Evolutionary conservation across 2,329 filamentous ascomycete species (phyloP).

Genomic region (Diaporthe batatas): DNA sequence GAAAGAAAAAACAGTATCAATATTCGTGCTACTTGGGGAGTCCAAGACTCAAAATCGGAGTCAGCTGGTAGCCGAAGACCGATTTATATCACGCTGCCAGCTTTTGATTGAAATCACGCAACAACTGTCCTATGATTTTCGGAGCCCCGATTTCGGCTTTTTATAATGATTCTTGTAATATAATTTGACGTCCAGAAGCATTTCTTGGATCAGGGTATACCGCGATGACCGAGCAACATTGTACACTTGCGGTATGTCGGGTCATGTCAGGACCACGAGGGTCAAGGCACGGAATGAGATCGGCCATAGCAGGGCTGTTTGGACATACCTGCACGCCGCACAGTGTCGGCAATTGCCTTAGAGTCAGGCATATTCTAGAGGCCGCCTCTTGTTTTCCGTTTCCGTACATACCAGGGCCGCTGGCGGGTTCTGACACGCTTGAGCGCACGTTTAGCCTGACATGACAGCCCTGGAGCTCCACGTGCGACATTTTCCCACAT

Average conservation of each 20-base stretch:
- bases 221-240: not conserved
- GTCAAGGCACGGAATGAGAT: not conserved
- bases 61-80: not conserved
- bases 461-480: not conserved
- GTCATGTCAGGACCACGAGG: not conserved
- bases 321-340: not conserved
- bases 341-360: not conserved
- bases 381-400: too few species aligned
- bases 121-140: too few species aligned
- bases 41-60: not conserved
- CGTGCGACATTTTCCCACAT: not conserved
- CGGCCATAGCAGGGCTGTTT: not conserved
- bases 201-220: not conserved
- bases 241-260: too few species aligned
- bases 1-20: fast-evolving
- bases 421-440: not conserved
- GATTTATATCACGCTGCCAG: not conserved
- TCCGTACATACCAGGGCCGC: not conserved
- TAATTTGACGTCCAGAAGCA: not conserved
- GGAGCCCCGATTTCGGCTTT: not conserved
- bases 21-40: not conserved
- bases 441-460: not conserved
- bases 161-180: not conserved
- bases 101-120: too few species aligned
- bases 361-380: not conserved